These are phyloP conservation scores for Metschnikowia drakensbergensis DNA, from an alignment of 805 yeast genomes.

Conservation along the genomic window DNA sequence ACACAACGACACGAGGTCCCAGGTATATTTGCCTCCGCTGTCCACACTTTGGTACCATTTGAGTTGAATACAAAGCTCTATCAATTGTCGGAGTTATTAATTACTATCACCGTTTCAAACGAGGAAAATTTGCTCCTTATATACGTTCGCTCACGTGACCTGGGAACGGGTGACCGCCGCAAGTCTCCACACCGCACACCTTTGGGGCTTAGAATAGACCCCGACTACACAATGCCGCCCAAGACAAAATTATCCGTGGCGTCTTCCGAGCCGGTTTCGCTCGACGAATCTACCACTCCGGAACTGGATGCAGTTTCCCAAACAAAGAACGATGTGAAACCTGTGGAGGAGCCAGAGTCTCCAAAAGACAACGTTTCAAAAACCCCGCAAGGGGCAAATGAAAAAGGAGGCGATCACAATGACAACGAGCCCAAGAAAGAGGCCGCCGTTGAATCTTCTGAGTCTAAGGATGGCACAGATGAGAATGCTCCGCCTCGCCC, in stretches of 20 bases:
- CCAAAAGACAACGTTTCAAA: conserved; percentile 1
- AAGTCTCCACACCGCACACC: neutral
- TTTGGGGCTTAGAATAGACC: neutral
- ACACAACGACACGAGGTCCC: conserved; percentile 8
- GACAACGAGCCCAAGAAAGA: neutral
- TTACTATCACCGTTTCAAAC: conserved; percentile 24
- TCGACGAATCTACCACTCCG: conserved; percentile 16
- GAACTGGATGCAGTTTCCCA: neutral
- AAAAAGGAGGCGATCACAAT: neutral
- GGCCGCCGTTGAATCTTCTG: neutral
- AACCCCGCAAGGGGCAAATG: neutral
- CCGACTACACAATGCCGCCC: conserved; percentile 5
- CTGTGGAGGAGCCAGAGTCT: neutral
- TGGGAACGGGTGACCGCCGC: neutral
- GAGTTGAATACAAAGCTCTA: conserved; percentile 38
- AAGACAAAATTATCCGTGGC: conserved; percentile 28
- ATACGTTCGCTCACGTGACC: conserved; percentile 4
- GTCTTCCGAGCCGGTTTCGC: conserved; percentile 33
- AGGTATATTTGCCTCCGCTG: conserved; percentile 40
- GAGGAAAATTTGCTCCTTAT: conserved; percentile 2
- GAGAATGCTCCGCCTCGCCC: conserved; percentile 36
- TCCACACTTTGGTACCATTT: conserved; percentile 41
- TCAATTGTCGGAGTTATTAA: conserved; percentile 32
- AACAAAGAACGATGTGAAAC: conserved; percentile 1
- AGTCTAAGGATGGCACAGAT: neutral